These are phyloP conservation scores for Termitomyces titanicus DNA, from an alignment of 768 basidiomycete genomes.

Conservation along the genomic window DNA sequence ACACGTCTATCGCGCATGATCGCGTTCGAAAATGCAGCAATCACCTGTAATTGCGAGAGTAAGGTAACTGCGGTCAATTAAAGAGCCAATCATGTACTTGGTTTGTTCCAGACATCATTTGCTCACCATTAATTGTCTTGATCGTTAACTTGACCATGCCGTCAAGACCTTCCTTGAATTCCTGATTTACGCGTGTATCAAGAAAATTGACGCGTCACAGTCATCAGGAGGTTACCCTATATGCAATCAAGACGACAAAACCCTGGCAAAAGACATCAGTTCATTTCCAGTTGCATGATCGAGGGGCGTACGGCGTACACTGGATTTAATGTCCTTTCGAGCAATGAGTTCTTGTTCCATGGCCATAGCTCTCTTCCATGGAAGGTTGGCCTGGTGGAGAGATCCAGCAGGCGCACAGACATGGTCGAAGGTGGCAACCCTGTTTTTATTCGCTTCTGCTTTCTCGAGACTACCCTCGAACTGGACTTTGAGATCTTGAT, in stretches of 20 bases:
- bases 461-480: conserved; percentile 27
- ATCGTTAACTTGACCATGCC: neutral
- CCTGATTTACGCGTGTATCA: neutral
- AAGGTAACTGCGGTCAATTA: neutral
- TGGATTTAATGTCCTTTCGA: conserved; percentile 14
- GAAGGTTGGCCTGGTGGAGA: conserved; percentile 8
- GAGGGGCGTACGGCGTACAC: conserved; percentile 18
- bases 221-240: conserved; percentile 19
- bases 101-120: neutral
- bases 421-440: neutral
- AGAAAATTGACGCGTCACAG: neutral
- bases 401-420: neutral
- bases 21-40: conserved; percentile 20
- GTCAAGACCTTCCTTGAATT: conserved; percentile 3
- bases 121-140: neutral
- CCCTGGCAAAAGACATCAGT: conserved; percentile 19
- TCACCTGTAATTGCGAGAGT: neutral
- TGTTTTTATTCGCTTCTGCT: conserved; percentile 11
- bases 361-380: conserved; percentile 26
- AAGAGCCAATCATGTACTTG: neutral
- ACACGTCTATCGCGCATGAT: conserved; percentile 37
- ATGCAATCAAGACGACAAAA: conserved; percentile 28
- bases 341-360: conserved; percentile 15
- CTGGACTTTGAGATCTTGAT: conserved; percentile 32
- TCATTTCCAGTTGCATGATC: neutral